Evolutionary conservation across 257 asterid genomes (phyloP), one percentile per base, ranked within the genome.

Genomic region (Solanum tacnaense): DNA sequence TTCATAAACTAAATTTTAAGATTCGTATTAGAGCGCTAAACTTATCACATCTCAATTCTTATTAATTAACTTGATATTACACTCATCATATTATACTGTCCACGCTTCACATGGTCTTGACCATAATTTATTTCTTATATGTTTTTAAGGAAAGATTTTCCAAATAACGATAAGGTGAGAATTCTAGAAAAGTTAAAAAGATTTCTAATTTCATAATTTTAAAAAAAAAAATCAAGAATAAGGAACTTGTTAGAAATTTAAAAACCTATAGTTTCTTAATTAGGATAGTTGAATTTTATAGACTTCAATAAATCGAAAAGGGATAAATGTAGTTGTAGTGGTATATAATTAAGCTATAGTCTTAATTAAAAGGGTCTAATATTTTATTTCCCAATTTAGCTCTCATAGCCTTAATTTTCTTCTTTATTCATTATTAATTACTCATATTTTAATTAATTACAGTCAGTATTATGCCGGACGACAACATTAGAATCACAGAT

Each of bases 381-480:
- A 0, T 44, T 52, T 52, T 2, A 2, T 15, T 52, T 16, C n/a
- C n/a, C n/a, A 5, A 56, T 56, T 56, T 56, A 18, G 27, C 5
- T 20, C 27, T 56, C 4, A 6, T 67, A 25, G 20, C 34, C 4
- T 67, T 67, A 8, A 18, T 56, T 56, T 56, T 56, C n/a, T 18
- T 3, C 21, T 15, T 5, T 5, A 49, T 49, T 49, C 7, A 49
- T 49, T 5, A 6, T 4, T 56, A 56, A 56, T 56, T 56, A 56
- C n/a, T 23, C 31, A 65, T n/a, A 4, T 4, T 62, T 62, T n/a
- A n/a, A 0, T 65, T 65, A 1, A 58, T 73, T 91, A 90, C 94
- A 97, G 98, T 89, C 90, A 4, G 94, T 94, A 34, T 81, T 97
- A 39, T 95, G 94, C 90, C 91, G 99, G 91, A 94, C 98, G 35